Evolutionary conservation across 1,284 basidiomycete species (phyloP), one percentile per base, ranked within the genome.

Genomic region (Rhodotorula sp.): DNA sequence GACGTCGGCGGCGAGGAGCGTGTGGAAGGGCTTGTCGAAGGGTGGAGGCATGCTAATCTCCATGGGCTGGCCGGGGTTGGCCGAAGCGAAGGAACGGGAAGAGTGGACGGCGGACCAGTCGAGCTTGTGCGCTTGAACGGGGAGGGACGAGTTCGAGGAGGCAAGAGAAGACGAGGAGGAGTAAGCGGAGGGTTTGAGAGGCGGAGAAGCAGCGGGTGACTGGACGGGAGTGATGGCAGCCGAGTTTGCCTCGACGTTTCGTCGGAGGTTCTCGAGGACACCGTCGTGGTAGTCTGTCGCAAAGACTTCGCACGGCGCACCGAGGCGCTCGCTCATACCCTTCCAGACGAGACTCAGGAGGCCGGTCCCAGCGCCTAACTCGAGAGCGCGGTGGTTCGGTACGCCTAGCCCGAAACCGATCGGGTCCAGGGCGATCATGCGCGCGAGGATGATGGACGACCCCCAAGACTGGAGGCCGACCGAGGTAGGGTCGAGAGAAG

Each of bases 381-480:
- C 92, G 20, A 95, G 83, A 24, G 91, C 82, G 6, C 90, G 83
- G 30, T 78, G 75, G 1, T 56, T 24, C 7, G 65, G 54, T 27
- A 59, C 10, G 2, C 61, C 61, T 17, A 73, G 78, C 6, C 84
- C 85, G 76, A 89, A 91, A 3, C 75, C 74, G 1, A 69, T 77
- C 0, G 90, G 90, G 34, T 83, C 78, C 29, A 87, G 83, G 1
- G 86, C 85, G 62, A 94, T 86, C 80, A 89, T 85, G 76, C 92
- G 88, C 0, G 91, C 87, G 52, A 95, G 84, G 8, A 94, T 86
- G 73, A 90, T 92, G 1, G 91, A 89, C 8, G 87, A 86, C 2
- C 92, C 92, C 93, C 92, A 95, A 0, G 92, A 95, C 80, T 94
- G 92, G 27, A 91, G 89, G 10, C 92, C 93, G 27, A 94, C 89